Base-by-base conservation (phyloP, 768 basidiomycete genomes). In the Termitomyces sp. region DNA sequence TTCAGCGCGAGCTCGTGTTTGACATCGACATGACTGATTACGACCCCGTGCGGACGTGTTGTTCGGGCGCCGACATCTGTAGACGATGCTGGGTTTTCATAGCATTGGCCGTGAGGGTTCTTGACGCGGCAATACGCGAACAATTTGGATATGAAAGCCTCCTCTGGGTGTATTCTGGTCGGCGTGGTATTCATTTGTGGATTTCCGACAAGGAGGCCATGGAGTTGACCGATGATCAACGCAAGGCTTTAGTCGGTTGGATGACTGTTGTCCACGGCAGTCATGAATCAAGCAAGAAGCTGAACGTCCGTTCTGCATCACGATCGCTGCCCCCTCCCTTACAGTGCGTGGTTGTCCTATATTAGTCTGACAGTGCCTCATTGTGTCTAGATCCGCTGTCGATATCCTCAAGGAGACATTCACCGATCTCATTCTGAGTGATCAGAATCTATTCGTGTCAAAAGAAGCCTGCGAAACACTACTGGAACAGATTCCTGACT, bases 1-100 rank as follows among this genome's bases (percentile, higher is more conserved):
- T 83, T 34, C 82, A 84, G 61, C 88, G 97, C 58, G 97, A 98
- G 69, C 87, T 99, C 43, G 96, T 98, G 0, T 97, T 99, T 69
- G 97, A 99, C 84, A 98, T 99, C 69, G 97, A 99, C 73, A 98
- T 99, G 97, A 96, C 97, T 16, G 97, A 99, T 73, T 99, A 98
- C 73, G 96, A 99, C 69, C 78, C 86, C 46, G 83, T 98, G 65
- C 87, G 97, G 48, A 98, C 94, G 0, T 99, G 97, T 72, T 98
- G 97, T 74, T 86, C 87, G 13, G 90, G 84, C 48, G 92, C 94
- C 46, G 86, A 82, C 56, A 96, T 99, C 71, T 99, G 97, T 75
- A 82, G 79, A 60, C 82, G 86, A 41, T 99, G 97, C 72, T 99
- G 97, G 97, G 82, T 79, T 2, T 99, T 94, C 75, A 98, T 99